phyloP scores from a whole-genome alignment of 306 rosid genomes.

The Citrullus colocynthis region DNA sequence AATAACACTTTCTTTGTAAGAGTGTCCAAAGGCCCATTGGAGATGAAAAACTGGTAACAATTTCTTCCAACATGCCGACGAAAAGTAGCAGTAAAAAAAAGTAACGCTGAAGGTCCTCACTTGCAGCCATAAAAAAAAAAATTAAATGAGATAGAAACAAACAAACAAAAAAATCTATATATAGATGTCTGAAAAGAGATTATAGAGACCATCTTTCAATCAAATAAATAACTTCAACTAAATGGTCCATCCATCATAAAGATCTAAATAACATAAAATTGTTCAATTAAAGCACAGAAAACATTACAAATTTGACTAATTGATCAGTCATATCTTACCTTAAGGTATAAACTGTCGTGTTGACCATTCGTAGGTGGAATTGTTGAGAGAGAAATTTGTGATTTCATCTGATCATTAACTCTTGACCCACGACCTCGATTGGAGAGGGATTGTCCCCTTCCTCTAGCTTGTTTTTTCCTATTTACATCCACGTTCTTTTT shows the following conservation, averaged over 20 bases:
- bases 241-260: not conserved
- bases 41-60: too few relatives aligned
- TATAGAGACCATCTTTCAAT: not conserved
- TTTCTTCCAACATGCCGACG: too few relatives aligned
- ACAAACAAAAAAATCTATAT: not conserved
- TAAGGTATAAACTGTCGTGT: slow-evolving; percentile 37
- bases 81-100: too few relatives aligned
- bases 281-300: not conserved
- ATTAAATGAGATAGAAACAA: too few relatives aligned
- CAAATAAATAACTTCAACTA: not conserved
- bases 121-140: not conserved
- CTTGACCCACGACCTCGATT: slow-evolving; percentile 82
- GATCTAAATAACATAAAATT: not conserved
- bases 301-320: not conserved
- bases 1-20: too few relatives aligned
- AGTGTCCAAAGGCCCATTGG: too few relatives aligned
- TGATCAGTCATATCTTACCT: slow-evolving; percentile 17
- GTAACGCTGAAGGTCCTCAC: too few relatives aligned
- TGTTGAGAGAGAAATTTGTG: slow-evolving; percentile 36
- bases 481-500: slow-evolving; percentile 42
- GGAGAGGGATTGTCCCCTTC: slow-evolving; percentile 63
- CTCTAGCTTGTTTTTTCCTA: slow-evolving; percentile 77
- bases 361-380: slow-evolving; percentile 62
- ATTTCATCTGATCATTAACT: slow-evolving; percentile 49
- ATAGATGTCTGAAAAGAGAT: not conserved